Conservation (phyloP, 768 basidiomycete species). For the Lactarius pseudohatsudake region DNA sequence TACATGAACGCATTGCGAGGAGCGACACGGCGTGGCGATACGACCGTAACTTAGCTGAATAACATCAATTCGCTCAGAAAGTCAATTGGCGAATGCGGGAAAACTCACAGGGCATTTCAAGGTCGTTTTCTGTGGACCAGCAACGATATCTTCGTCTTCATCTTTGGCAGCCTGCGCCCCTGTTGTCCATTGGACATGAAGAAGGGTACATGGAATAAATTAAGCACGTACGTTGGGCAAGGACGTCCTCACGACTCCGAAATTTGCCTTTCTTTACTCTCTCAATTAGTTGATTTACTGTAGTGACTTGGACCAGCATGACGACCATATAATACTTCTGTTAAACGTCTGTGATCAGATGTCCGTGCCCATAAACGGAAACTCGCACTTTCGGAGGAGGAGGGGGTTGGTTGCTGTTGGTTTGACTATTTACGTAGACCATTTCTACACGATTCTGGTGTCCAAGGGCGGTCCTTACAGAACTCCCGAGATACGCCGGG, state of each 20-base stretch:
- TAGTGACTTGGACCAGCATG: constrained; percentile 78
- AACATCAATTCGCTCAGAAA: constrained; percentile 12
- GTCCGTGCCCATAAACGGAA: constrained; percentile 1
- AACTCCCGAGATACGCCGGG: constrained; percentile 67
- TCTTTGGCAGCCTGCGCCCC: constrained; percentile 54
- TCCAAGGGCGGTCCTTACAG: constrained; percentile 44
- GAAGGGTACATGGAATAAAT: background rate
- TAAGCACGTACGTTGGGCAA: constrained; percentile 59
- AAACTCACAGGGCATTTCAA: constrained; percentile 87
- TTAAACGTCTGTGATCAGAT: constrained; percentile 2
- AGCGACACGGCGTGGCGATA: constrained; percentile 81
- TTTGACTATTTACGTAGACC: constrained; percentile 82
- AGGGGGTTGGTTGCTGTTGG: constrained; percentile 50
- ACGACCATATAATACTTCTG: constrained; percentile 90
- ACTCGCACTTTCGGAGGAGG: constrained; percentile 62
- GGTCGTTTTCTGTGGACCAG: constrained; percentile 86
- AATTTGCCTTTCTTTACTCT: constrained; percentile 68
- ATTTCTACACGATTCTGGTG: constrained; percentile 74
- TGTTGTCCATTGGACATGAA: constrained; percentile 33
- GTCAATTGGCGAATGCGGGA: background rate
- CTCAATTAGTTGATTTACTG: constrained; percentile 67
- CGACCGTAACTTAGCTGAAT: constrained; percentile 81
- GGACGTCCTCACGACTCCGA: constrained; percentile 59
- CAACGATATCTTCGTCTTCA: constrained; percentile 90
- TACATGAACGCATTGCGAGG: constrained; percentile 81